These are phyloP conservation scores for Rhodotorula sp. DNA, from an alignment of 1,284 basidiomycete species.

Conservation along the genomic window DNA sequence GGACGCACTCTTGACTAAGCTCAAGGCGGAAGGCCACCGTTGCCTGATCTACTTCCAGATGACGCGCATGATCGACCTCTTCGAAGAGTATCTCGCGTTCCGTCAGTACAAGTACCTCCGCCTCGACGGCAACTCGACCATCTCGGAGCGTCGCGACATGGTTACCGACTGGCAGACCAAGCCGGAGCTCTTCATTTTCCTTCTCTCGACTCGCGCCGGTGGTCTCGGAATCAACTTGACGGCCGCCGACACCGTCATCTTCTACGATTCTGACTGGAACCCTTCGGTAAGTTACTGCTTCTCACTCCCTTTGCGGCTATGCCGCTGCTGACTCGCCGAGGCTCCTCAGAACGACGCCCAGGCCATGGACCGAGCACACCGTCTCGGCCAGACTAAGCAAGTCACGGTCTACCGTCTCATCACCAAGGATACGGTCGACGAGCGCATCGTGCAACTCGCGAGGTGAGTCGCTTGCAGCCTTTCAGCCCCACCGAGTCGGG, in stretches of 20 bases:
- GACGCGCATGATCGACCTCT: conserved; percentile 99
- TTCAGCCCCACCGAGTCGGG: neutral
- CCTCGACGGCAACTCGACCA: conserved; percentile 89
- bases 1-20: conserved; percentile 81
- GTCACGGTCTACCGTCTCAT: conserved; percentile 98
- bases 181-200: conserved; percentile 93
- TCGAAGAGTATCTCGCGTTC: conserved; percentile 98
- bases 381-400: conserved; percentile 96
- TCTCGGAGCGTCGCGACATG: conserved; percentile 97
- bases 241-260: conserved; percentile 95
- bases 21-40: conserved; percentile 90
- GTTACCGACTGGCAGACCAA: conserved; percentile 99
- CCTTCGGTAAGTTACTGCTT: conserved; percentile 59
- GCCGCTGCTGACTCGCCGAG: neutral
- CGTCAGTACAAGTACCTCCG: conserved; percentile 97
- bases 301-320: neutral
- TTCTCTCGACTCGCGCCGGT: conserved; percentile 93
- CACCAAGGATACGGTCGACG: conserved; percentile 95
- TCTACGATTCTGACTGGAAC: conserved; percentile 99
- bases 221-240: conserved; percentile 95
- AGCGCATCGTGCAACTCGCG: conserved; percentile 92
- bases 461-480: conserved; percentile 49
- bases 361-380: conserved; percentile 99
- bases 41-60: conserved; percentile 99
- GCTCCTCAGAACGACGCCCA: conserved; percentile 79